A percentile compares a stretch with the other conserved stretches of the same genome.
Conservation (phyloP, 352 stramenopile species). For the Pythium inflatum region DNA sequence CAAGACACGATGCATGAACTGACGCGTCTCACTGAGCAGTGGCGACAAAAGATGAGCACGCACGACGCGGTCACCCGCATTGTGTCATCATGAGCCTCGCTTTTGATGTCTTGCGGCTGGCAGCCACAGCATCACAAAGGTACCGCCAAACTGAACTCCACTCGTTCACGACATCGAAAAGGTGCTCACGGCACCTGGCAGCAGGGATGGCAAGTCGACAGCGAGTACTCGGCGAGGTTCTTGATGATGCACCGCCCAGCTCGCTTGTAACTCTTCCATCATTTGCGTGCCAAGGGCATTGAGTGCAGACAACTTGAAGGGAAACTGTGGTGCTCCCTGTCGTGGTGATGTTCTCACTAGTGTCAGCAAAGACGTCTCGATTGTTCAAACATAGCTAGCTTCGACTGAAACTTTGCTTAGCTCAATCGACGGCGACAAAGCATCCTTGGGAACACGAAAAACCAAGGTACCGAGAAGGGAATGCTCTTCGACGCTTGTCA, state of each 20-base stretch:
- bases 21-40: conserved; percentile 60
- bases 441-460: neutral
- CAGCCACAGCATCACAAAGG: neutral
- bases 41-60: conserved; percentile 62
- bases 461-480: neutral
- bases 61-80: conserved; percentile 29
- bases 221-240: neutral
- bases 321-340: neutral
- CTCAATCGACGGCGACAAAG: neutral
- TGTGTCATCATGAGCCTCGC: conserved; percentile 20
- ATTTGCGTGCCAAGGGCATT: conserved; percentile 4
- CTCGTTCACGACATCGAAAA: neutral
- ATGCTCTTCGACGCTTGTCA: neutral
- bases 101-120: neutral
- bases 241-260: conserved; percentile 7
- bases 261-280: neutral
- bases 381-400: neutral
- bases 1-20: conserved; percentile 68
- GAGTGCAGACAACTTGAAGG: neutral
- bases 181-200: neutral
- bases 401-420: neutral
- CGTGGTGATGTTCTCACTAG: neutral
- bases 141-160: neutral
- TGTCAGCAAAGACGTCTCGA: neutral
- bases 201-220: neutral